Base-by-base conservation (phyloP, 306 rosid genomes). In the Sindora glabra region DNA sequence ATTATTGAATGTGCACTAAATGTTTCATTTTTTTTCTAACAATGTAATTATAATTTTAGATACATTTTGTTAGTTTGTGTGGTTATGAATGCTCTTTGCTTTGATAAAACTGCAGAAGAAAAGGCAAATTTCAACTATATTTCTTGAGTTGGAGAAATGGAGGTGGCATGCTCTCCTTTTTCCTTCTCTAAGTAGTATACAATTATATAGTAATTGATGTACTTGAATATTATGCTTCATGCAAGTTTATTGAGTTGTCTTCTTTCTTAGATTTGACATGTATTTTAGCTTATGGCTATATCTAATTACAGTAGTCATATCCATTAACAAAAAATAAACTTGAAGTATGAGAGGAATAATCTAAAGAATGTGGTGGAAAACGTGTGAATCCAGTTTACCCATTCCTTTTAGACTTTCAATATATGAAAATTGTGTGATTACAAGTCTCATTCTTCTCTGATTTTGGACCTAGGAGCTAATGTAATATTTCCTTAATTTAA, bases 91-190 rank as follows among this genome's bases (percentile, higher is more conserved):
- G n/a, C n/a, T n/a, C n/a, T n/a, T n/a, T n/a, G n/a, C n/a, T n/a
- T n/a, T n/a, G n/a, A n/a, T n/a, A n/a, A n/a, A n/a, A n/a, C n/a
- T n/a, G n/a, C n/a, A n/a, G n/a, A n/a, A 69, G 87, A 50, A 91
- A 81, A 58, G 98, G 98, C 85, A 59, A 16, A 5, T 50, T 59
- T 68, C 30, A 33, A 19, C 46, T 57, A n/a, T 56, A 14, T 36
- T 34, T 12, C 54, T 8, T 40, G 16, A 23, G 24, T 30, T 34
- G 33, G 32, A 21, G 48, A 16, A 45, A n/a, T n/a, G 13, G 66
- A 32, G 19, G 23, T 38, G 21, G 22, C 18, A 8, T 64, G 16
- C 13, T 2, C 3, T 45, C 0, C 0, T 62, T 19, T 10, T 38
- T 6, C 21, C 2, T 32, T 22, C 2, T 33, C n/a, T 41, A n/a